Percentiles rank a stretch among this genome's conserved stretches.
Conservation (phyloP, 768 basidiomycete species). For the Lyophyllum decastes region DNA sequence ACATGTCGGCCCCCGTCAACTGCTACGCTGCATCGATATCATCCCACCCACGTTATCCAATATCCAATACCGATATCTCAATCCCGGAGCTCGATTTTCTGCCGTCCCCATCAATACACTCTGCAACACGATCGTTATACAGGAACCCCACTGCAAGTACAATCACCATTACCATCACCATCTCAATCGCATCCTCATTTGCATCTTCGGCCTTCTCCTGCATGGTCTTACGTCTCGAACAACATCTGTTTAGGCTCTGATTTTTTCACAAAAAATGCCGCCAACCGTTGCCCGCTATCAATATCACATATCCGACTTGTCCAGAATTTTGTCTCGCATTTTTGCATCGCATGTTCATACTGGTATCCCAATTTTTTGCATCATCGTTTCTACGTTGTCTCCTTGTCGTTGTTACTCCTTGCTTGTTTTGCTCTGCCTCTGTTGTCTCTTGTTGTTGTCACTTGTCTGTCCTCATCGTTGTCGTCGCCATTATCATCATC, state of each 20-base stretch:
- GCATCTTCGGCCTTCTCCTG: no score
- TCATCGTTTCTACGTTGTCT: not conserved
- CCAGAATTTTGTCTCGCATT: not conserved
- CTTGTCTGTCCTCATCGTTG: not conserved
- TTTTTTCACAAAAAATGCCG: not conserved
- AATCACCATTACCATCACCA: not conserved
- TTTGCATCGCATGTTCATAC: conserved; percentile 3
- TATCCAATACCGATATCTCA: conserved; percentile 5
- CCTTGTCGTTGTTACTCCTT: not conserved
- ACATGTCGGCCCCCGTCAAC: not conserved
- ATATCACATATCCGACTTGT: not conserved
- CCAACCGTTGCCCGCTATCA: not conserved
- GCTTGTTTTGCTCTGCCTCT: not conserved
- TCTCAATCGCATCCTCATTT: not conserved
- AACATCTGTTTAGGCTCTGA: not conserved
- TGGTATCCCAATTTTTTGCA: not conserved
- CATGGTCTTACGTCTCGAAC: not conserved
- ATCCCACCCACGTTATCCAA: not conserved
- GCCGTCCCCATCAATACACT: not conserved
- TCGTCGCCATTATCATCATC: not conserved
- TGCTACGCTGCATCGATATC: not conserved
- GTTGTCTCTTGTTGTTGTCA: no score
- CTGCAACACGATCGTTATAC: not conserved
- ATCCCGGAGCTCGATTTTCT: conserved; percentile 9
- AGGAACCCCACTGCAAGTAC: not conserved